Conservation (phyloP, 108 stramenopile genomes). For the Skeletonema marinoi region DNA sequence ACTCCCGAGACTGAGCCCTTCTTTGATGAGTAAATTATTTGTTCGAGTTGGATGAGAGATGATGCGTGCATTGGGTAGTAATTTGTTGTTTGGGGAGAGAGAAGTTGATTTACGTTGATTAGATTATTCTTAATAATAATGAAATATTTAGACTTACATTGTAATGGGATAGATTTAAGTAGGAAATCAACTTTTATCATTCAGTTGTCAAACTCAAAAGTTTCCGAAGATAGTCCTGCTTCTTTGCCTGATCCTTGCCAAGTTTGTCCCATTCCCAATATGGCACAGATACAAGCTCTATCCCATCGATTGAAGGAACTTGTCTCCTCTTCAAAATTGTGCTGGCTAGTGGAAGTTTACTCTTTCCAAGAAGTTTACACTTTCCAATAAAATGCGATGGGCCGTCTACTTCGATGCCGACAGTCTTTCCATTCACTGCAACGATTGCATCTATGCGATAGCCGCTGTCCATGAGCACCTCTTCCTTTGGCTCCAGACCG, state of each 20-base stretch:
- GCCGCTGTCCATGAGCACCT: conserved; percentile 4
- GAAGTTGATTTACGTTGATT: too few relatives aligned
- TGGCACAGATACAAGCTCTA: conserved; percentile 15
- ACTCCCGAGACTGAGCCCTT: conserved; percentile 1
- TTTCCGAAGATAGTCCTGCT: conserved; percentile 1
- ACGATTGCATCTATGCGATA: conserved; percentile 19
- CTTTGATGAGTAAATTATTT: neutral
- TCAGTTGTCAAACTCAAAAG: neutral
- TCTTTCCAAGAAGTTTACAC: neutral
- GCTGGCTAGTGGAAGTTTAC: neutral
- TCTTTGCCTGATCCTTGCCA: conserved; percentile 7
- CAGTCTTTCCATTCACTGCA: conserved; percentile 15
- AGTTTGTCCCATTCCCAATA: conserved; percentile 34
- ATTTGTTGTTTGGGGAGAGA: too few relatives aligned
- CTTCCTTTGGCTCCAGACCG: conserved; percentile 11
- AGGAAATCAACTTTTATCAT: too few relatives aligned
- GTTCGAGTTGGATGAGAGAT: too few relatives aligned
- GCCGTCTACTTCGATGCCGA: conserved; percentile 87
- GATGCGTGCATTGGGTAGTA: too few relatives aligned
- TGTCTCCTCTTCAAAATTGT: conserved; percentile 11
- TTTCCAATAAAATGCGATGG: conserved; percentile 73
- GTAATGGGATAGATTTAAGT: too few relatives aligned
- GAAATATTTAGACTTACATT: too few relatives aligned
- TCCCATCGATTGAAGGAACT: neutral
- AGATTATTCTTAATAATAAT: too few relatives aligned